Percentiles rank a stretch among this genome's conserved stretches.
Evolutionary conservation across 1,284 basidiomycete genomes (phyloP).

Genomic region (Pseudozyma pruni): DNA sequence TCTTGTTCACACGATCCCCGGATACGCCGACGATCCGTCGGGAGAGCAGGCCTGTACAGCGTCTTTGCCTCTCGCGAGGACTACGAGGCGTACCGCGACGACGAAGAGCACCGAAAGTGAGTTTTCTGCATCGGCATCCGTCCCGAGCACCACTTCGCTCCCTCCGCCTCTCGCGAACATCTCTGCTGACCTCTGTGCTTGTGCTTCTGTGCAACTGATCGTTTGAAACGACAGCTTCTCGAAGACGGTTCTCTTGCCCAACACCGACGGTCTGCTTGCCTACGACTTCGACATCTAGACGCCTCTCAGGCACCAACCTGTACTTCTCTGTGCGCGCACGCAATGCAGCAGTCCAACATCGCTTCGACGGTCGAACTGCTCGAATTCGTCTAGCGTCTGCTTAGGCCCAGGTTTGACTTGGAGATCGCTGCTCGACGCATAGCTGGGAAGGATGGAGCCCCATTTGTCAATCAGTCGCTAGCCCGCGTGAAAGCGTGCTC

Average conservation of each 20-base stretch:
- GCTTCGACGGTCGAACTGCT: too few species aligned
- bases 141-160: constrained; percentile 8
- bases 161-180: not conserved
- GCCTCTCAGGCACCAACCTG: not conserved
- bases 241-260: constrained; percentile 57
- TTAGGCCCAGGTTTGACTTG: too few species aligned
- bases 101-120: constrained; percentile 62
- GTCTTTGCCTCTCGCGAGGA: constrained; percentile 50
- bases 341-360: not conserved
- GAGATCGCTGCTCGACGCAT: too few species aligned
- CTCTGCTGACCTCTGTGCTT: constrained; percentile 13
- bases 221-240: constrained; percentile 42
- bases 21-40: constrained; percentile 1
- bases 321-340: not conserved
- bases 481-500: too few species aligned
- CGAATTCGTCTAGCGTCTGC: too few species aligned
- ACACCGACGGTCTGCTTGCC: constrained; percentile 56
- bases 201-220: not conserved
- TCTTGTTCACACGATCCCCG: not conserved
- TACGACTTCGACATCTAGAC: constrained; percentile 58
- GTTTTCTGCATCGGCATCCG: constrained; percentile 15
- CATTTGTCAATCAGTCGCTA: too few species aligned
- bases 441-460: too few species aligned
- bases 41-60: constrained; percentile 49
- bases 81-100: constrained; percentile 58